Percentiles rank a stretch among this genome's conserved stretches.
These are phyloP conservation scores for Ogataea hybrid DNA, from an alignment of 1,139 yeast genomes.

Conservation along the genomic window DNA sequence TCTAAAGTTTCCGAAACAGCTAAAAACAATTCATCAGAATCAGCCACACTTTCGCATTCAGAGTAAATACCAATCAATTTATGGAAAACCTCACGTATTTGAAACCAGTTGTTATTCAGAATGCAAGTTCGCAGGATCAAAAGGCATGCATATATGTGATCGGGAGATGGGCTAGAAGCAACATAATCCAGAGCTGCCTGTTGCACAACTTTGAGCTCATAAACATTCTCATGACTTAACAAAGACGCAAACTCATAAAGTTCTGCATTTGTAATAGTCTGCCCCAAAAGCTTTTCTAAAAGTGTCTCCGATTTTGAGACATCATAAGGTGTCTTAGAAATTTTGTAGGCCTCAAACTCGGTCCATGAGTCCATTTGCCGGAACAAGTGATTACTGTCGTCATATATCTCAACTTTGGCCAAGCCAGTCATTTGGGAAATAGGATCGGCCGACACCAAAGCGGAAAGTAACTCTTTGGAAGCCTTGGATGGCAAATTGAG, in stretches of 20 bases:
- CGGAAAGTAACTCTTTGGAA: slow-evolving; percentile 15
- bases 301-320: slow-evolving; percentile 1
- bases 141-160: slow-evolving; percentile 14
- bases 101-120: slow-evolving; percentile 5
- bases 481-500: slow-evolving; percentile 14
- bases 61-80: slow-evolving; percentile 16
- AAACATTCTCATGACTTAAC: no score
- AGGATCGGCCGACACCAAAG: slow-evolving; percentile 27
- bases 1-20: slow-evolving; percentile 21
- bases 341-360: slow-evolving; percentile 20
- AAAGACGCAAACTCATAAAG: slow-evolving; percentile 11
- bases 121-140: slow-evolving; percentile 19
- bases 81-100: slow-evolving; percentile 10
- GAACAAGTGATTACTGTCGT: slow-evolving; percentile 14
- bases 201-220: slow-evolving; percentile 10
- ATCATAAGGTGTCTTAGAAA: not conserved
- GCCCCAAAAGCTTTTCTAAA: slow-evolving; percentile 10
- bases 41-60: slow-evolving; percentile 4
- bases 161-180: slow-evolving; percentile 5
- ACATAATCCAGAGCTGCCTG: slow-evolving; percentile 12
- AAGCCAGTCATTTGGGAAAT: slow-evolving; percentile 20
- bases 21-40: slow-evolving; percentile 9
- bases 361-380: slow-evolving; percentile 21
- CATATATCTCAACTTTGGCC: slow-evolving; percentile 20
- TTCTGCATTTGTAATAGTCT: slow-evolving; percentile 11